Conservation (phyloP, 2,329 filamentous ascomycete species). For the Fusarium brevicatenulatum region DNA sequence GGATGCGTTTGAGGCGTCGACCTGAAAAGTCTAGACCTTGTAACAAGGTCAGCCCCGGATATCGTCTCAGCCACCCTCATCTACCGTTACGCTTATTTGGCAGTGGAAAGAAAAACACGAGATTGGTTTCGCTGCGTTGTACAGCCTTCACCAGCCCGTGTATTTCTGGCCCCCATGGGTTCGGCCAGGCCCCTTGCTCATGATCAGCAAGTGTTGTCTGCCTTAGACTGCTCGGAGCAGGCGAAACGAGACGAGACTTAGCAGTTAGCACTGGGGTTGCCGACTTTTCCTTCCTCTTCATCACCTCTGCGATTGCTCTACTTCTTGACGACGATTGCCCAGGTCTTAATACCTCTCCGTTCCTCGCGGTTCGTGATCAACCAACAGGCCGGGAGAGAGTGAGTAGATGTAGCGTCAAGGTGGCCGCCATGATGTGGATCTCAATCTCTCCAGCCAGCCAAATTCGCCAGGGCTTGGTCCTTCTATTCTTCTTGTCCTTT, state of each 20-base stretch:
- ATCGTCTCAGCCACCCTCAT: slow-evolving; percentile 43
- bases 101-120: slow-evolving; percentile 19
- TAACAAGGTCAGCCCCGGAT: slow-evolving; percentile 42
- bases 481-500: slow-evolving; percentile 35
- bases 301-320: slow-evolving; percentile 7
- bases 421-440: slow-evolving; percentile 41
- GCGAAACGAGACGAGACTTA: not conserved
- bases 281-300: slow-evolving; percentile 15
- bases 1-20: slow-evolving; percentile 31
- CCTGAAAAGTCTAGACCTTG: slow-evolving; percentile 36
- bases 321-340: slow-evolving; percentile 1
- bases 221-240: not conserved
- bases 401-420: slow-evolving; percentile 36
- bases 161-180: slow-evolving; percentile 10
- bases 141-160: not conserved
- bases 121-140: not conserved
- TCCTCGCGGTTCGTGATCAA: slow-evolving; percentile 8
- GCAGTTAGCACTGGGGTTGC: not conserved
- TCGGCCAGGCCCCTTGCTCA: slow-evolving; percentile 28
- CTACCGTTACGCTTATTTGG: slow-evolving; percentile 36
- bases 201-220: slow-evolving; percentile 22
- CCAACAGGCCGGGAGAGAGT: slow-evolving; percentile 27
- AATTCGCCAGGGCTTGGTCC: slow-evolving; percentile 27
- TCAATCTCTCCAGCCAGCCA: slow-evolving; percentile 31
- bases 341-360: slow-evolving; percentile 7